Base-by-base conservation (phyloP, 768 basidiomycete genomes). In the Boletus rufocinnamomeus region DNA sequence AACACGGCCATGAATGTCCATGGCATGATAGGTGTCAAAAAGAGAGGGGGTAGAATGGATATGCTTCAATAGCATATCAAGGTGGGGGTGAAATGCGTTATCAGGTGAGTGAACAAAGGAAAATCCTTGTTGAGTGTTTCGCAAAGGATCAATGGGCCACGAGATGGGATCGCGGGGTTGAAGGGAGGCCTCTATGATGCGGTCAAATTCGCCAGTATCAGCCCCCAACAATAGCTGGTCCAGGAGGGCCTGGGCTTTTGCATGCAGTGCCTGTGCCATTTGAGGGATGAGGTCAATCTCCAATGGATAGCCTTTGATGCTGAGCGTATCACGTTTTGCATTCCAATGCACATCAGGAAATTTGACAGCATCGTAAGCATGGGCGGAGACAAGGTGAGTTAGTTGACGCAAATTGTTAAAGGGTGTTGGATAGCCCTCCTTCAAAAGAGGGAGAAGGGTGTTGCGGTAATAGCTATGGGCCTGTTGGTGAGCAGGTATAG, bases 331-430 rank as follows among this genome's bases (percentile, higher is more conserved):
- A 1, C 9, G 48, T 1, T 1, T 1, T 10, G 4, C 16, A 8
- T 59, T 59, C 49, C 49, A 59, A 6, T 59, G 27, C 58, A 59
- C 56, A 6, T 50, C 13, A 0, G 54, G 49, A 17, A 56, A 32
- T 6, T 46, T 51, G 0, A 19, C 1, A 13, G 35, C 4, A 5
- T 44, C 21, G 11, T 37, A 50, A 0, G 49, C 49, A 16, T 56
- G 13, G 2, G 4, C 0, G 21, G 10, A 0, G 0, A 44, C 19
- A 0, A 57, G 28, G 9, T 59, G 58, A 0, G 16, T 45, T 0
- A 56, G 54, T 11, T 59, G 27, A 0, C 8, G 6, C 2, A 59
- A 6, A 1, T 1, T 23, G 1, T 56, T 59, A 27, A 59, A 59
- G 0, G 41, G 49, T 1, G 28, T 59, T 0, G 43, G 35, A 21